Evolutionary conservation across 495 filamentous ascomycete species (phyloP).

Genomic region (Aspergillus saccharolyticus): DNA sequence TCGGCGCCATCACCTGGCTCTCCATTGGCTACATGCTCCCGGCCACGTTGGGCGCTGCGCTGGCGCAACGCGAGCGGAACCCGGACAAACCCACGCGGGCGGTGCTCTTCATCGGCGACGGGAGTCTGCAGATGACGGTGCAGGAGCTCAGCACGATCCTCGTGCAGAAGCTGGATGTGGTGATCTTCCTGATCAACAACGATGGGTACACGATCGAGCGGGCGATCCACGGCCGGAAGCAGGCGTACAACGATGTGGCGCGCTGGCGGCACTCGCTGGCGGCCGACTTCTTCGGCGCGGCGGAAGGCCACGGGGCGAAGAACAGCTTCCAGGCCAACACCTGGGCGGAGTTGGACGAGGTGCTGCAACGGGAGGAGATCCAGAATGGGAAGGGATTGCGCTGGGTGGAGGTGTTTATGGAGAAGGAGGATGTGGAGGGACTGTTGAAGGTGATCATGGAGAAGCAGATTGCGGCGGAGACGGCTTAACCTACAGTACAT

Average conservation of each 20-base stretch:
- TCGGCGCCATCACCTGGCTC: slow-evolving; percentile 37
- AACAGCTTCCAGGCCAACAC: slow-evolving; percentile 30
- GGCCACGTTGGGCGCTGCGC: slow-evolving; percentile 43
- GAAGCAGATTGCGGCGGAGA: slow-evolving; percentile 7
- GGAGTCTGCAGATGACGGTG: slow-evolving; percentile 70
- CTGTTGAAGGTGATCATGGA: slow-evolving; percentile 1
- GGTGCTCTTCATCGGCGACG: slow-evolving; percentile 78
- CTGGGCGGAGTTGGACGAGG: slow-evolving; percentile 32
- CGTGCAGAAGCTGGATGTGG: slow-evolving; percentile 58
- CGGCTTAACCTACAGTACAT: neutral
- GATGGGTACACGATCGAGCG: slow-evolving; percentile 75
- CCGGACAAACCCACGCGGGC: slow-evolving; percentile 27
- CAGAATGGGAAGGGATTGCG: slow-evolving; percentile 35
- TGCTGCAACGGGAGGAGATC: slow-evolving; percentile 30
- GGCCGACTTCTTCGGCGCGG: slow-evolving; percentile 40
- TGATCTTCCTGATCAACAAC: slow-evolving; percentile 64
- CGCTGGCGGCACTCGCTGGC: slow-evolving; percentile 56
- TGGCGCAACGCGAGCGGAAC: slow-evolving; percentile 38
- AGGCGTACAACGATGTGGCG: slow-evolving; percentile 67
- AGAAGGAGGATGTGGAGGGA: slow-evolving; percentile 36
- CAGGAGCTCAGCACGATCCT: slow-evolving; percentile 79
- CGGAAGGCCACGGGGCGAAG: slow-evolving; percentile 21
- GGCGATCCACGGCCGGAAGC: slow-evolving; percentile 68
- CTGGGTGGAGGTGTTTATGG: slow-evolving; percentile 45
- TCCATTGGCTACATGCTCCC: slow-evolving; percentile 47